Evolutionary conservation across 768 basidiomycete genomes (phyloP), one percentile per base, ranked within the genome.

Genomic region (Kwoniella shandongensis): DNA sequence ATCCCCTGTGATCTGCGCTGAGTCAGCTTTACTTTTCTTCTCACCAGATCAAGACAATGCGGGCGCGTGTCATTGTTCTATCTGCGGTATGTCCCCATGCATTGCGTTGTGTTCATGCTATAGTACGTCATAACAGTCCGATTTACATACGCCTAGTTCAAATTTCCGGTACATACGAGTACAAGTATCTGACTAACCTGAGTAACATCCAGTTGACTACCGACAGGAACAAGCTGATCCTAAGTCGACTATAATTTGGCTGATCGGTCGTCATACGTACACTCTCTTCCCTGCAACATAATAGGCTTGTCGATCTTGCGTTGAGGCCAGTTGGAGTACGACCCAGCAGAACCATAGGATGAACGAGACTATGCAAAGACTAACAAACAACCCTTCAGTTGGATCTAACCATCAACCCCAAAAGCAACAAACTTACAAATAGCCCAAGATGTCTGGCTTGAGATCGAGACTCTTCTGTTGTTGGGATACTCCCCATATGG

Each of bases 321-420:
- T 50, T 15, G 56, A 26, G 32, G 56, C 56, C 15, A 29, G 39
- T 32, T 54, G 52, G 5, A 54, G 17, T 20, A 57, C 20, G 13
- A 61, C 47, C 63, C 63, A 64, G 25, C 56, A 26, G 5, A 53
- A 44, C 30, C 58, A 59, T n/a, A 64, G 45, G 12, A 62, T 8
- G 26, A 62, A 25, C 3, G 57, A 61, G 8, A 48, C 57, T n/a
- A 66, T 60, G 20, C 57, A 59, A 15, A 62, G 39, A 39, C 64
- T 66, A 23, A 22, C 22, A 20, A 12, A 38, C 10, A 8, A 18
- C 17, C 35, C 10, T 36, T 17, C 8, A 36, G 8, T 8, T 36
- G 10, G 17, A 17, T 36, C 35, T 8, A 36, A 8, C 35, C 17
- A 17, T 36, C 17, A 17, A 20, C 20, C 42, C 4, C 27, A 35